These are phyloP conservation scores for Mucor saturninus DNA, from an alignment of 371 early-diverging fungal species.

Conservation along the genomic window DNA sequence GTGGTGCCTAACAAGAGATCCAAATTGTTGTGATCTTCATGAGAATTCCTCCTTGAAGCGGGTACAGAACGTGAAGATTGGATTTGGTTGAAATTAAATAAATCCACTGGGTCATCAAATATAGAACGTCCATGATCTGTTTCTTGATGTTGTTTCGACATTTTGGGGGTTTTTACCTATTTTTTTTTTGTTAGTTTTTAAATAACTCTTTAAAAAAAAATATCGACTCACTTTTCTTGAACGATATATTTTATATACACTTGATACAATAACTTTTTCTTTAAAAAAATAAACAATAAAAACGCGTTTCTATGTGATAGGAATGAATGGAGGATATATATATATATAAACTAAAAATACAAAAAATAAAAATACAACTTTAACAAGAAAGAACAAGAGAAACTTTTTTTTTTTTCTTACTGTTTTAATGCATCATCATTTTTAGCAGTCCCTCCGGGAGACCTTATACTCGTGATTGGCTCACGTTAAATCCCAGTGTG, in stretches of 20 bases:
- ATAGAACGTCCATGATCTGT: constrained; percentile 7
- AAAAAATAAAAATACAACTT: constrained; percentile 1
- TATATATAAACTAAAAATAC: neutral
- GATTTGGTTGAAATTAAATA: constrained; percentile 20
- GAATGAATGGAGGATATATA: neutral
- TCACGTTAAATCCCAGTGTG: too few species aligned
- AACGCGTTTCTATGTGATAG: neutral
- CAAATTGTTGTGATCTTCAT: constrained; percentile 24
- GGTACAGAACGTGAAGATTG: constrained; percentile 33
- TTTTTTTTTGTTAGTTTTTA: neutral
- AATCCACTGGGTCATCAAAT: constrained; percentile 22
- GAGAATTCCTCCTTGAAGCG: constrained; percentile 45
- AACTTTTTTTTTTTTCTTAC: neutral
- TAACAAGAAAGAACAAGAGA: neutral
- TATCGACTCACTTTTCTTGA: neutral
- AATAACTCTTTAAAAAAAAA: too few species aligned
- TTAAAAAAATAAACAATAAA: neutral
- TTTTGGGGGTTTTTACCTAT: neutral
- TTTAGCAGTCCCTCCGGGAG: too few species aligned
- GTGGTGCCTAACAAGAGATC: constrained; percentile 10
- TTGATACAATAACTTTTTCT: too few species aligned
- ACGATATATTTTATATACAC: neutral
- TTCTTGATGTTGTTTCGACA: constrained; percentile 9
- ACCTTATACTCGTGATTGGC: neutral
- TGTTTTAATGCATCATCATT: too few species aligned